Evolutionary conservation across 2,329 filamentous ascomycete genomes (phyloP).

Genomic region (Gyromitra esculenta): DNA sequence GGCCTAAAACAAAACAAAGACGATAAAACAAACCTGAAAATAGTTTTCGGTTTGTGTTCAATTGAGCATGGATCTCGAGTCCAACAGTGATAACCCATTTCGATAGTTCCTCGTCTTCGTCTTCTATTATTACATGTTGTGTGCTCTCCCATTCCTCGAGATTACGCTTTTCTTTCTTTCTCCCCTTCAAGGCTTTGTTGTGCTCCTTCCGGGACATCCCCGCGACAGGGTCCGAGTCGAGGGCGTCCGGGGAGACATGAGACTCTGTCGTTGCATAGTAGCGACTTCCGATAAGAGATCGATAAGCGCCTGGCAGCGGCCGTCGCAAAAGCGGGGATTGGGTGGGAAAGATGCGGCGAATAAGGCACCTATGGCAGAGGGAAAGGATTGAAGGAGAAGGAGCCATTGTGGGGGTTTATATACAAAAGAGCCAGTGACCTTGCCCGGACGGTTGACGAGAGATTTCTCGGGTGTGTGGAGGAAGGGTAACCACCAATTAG

Average conservation of each 20-base stretch:
- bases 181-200: not conserved
- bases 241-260: not conserved
- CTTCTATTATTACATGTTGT: not conserved
- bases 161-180: not conserved
- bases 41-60: slow-evolving; percentile 87
- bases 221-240: not conserved
- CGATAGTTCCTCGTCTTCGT: not conserved
- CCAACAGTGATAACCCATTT: slow-evolving; percentile 92
- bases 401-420: slow-evolving; percentile 32
- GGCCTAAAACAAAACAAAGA: not conserved
- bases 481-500: not conserved
- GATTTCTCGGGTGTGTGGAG: not conserved
- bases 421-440: not conserved
- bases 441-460: not conserved
- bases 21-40: slow-evolving; percentile 73
- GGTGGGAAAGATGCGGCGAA: slow-evolving; percentile 22
- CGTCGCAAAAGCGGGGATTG: slow-evolving; percentile 11
- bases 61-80: slow-evolving; percentile 95
- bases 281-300: not conserved
- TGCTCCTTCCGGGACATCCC: not conserved
- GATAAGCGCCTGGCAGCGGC: not conserved
- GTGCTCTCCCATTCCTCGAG: not conserved
- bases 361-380: slow-evolving; percentile 34
- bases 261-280: not conserved
- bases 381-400: slow-evolving; percentile 28